phyloP scores from a whole-genome alignment of 73 alveolate genomes.

The Paraurostyla sp. region DNA sequence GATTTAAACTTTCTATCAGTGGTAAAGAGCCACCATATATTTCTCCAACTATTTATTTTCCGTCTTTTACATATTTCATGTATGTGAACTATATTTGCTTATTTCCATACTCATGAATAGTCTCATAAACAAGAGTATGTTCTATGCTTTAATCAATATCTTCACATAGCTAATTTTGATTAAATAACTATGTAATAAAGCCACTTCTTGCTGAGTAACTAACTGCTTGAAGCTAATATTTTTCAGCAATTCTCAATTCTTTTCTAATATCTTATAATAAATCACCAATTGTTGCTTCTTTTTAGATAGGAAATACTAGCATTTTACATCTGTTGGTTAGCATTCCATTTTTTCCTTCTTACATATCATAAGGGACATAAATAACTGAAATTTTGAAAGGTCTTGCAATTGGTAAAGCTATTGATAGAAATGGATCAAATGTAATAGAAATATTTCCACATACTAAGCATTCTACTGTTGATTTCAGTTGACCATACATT shows the following conservation, averaged over 20 bases:
- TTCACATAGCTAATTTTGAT: background rate
- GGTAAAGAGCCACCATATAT: too few relatives aligned
- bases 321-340: too few relatives aligned
- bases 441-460: slow-evolving; percentile 82
- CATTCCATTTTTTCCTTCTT: background rate
- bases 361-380: slow-evolving; percentile 17
- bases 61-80: slow-evolving; percentile 43
- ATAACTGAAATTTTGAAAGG: slow-evolving; percentile 5
- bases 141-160: slow-evolving; percentile 42
- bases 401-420: slow-evolving; percentile 78
- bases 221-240: too few relatives aligned
- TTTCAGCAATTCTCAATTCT: background rate
- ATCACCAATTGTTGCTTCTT: background rate
- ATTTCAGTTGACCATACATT: slow-evolving; percentile 89
- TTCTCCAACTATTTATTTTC: background rate
- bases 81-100: background rate
- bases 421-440: slow-evolving; percentile 88
- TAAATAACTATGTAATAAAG: background rate
- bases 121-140: slow-evolving; percentile 27
- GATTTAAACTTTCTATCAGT: too few relatives aligned
- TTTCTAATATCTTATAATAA: background rate
- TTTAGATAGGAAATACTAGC: background rate
- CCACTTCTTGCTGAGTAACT: background rate
- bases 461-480: slow-evolving; percentile 80
- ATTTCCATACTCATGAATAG: background rate